These are phyloP conservation scores for Vanderwaltozyma tropicalis DNA, from an alignment of 805 yeast genomes.

Conservation along the genomic window DNA sequence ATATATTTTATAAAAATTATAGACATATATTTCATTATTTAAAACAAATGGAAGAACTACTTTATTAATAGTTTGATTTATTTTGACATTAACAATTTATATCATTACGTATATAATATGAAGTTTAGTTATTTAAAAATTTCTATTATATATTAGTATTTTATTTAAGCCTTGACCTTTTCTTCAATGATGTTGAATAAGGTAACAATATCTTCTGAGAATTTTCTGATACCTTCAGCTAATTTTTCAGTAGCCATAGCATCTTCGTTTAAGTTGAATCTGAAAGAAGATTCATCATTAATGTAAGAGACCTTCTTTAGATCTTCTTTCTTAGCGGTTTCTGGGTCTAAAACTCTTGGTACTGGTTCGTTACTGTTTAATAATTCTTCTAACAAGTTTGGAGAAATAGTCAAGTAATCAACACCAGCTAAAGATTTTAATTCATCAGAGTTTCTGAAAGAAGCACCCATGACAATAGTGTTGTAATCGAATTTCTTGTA, in stretches of 20 bases:
- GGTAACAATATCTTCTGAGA: constrained; percentile 86
- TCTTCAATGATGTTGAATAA: constrained; percentile 56
- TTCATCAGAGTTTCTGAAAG: constrained; percentile 95
- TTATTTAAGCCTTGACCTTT: constrained; percentile 36
- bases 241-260: constrained; percentile 98
- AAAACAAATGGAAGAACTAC: too few species aligned
- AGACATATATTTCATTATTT: too few species aligned
- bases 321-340: constrained; percentile 41
- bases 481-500: constrained; percentile 94
- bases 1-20: too few species aligned
- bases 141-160: too few species aligned
- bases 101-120: too few species aligned
- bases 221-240: constrained; percentile 94
- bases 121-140: too few species aligned
- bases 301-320: constrained; percentile 67
- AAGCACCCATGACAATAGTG: constrained; percentile 99
- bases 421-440: constrained; percentile 95
- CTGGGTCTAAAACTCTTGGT: constrained; percentile 71
- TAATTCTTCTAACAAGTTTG: constrained; percentile 82
- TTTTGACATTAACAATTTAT: too few species aligned
- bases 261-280: constrained; percentile 86
- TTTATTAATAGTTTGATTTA: too few species aligned
- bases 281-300: constrained; percentile 81
- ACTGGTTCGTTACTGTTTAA: constrained; percentile 66
- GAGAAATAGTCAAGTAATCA: constrained; percentile 92